phyloP scores from a whole-genome alignment of 176 grass and related monocot species.

The Oryza glaberrima region DNA sequence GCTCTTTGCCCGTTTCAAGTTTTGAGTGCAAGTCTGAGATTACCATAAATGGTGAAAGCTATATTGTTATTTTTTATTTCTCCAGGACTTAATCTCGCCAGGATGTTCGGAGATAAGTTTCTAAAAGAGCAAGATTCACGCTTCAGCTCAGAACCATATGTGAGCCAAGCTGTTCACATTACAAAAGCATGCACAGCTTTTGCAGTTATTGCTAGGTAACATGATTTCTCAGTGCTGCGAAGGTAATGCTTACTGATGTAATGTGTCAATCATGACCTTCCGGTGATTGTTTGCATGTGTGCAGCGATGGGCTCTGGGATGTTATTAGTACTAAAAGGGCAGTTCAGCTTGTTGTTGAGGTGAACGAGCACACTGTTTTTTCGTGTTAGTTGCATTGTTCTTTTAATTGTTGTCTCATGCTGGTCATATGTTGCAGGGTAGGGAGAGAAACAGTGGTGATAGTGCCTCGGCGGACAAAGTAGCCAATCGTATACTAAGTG shows the following conservation, averaged over 20 bases:
- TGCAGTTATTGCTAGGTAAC: slow-evolving; percentile 83
- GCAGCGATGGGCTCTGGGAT: slow-evolving; percentile 93
- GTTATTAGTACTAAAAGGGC: slow-evolving; percentile 73
- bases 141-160: slow-evolving; percentile 84
- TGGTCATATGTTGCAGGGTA: slow-evolving; percentile 49
- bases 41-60: not conserved
- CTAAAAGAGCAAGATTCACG: slow-evolving; percentile 79
- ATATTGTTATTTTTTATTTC: slow-evolving; percentile 19
- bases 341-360: slow-evolving; percentile 68
- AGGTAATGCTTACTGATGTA: slow-evolving; percentile 18
- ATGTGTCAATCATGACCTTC: not conserved
- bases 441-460: slow-evolving; percentile 37
- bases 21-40: not conserved
- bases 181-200: slow-evolving; percentile 63
- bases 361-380: slow-evolving; percentile 22
- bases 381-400: not conserved
- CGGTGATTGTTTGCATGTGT: not conserved
- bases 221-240: not conserved
- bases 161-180: slow-evolving; percentile 68
- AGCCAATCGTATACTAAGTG: slow-evolving; percentile 60
- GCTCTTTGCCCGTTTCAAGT: not conserved
- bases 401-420: slow-evolving; percentile 14
- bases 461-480: slow-evolving; percentile 47
- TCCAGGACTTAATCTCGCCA: slow-evolving; percentile 80
- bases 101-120: slow-evolving; percentile 90